Percentiles rank a stretch among this genome's conserved stretches.
Conservation (phyloP, 345 rosid genomes). For the Citropsis articulata region DNA sequence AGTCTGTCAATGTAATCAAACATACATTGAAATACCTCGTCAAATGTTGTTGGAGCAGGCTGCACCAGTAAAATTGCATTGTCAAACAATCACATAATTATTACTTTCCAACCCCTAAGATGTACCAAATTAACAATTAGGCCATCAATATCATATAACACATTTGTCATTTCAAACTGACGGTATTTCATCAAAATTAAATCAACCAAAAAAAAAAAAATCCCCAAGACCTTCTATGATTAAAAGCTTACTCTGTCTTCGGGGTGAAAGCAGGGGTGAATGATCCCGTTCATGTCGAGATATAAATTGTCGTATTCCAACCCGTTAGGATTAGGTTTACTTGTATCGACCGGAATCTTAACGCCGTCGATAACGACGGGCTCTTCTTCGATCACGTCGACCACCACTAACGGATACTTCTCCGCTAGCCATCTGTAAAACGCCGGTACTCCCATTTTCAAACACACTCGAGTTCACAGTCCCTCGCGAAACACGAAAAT, state of each 20-base stretch:
- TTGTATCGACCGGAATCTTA: conserved; percentile 74
- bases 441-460: conserved; percentile 86
- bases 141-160: too few relatives aligned
- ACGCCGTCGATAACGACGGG: conserved; percentile 60
- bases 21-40: conserved; percentile 80
- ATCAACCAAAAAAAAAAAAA: neutral
- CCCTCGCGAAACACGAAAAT: neutral
- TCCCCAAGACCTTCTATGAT: neutral
- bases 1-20: conserved; percentile 90
- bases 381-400: conserved; percentile 85
- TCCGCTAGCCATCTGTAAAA: conserved; percentile 94
- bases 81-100: neutral
- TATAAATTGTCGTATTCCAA: conserved; percentile 84
- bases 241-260: conserved; percentile 64
- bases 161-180: neutral
- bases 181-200: neutral
- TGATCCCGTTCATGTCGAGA: conserved; percentile 99
- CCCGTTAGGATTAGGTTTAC: conserved; percentile 76
- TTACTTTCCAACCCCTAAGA: neutral
- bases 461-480: conserved; percentile 2
- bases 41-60: conserved; percentile 71
- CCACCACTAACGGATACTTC: conserved; percentile 73
- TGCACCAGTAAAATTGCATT: conserved; percentile 32
- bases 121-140: neutral
- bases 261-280: conserved; percentile 98